Evolutionary conservation across 768 basidiomycete species (phyloP).

Genomic region (Floccularia luteovirens): DNA sequence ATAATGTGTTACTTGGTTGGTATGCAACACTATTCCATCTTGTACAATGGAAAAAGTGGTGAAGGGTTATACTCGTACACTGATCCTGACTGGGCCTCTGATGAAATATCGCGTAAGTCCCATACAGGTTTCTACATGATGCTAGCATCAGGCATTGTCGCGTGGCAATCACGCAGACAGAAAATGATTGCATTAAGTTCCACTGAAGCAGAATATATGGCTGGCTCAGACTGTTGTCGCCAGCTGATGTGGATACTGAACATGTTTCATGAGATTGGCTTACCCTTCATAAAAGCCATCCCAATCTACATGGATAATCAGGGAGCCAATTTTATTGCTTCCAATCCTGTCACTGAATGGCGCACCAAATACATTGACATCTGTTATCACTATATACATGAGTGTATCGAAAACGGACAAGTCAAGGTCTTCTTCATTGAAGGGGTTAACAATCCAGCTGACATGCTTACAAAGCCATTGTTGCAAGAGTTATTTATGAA

Average conservation of each 20-base stretch:
- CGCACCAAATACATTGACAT: constrained; percentile 21
- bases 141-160: constrained; percentile 20
- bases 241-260: constrained; percentile 19
- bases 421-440: constrained; percentile 15
- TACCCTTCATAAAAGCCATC: constrained; percentile 2
- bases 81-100: constrained; percentile 14
- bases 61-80: constrained; percentile 1
- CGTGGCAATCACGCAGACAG: constrained; percentile 26
- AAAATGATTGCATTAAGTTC: constrained; percentile 23
- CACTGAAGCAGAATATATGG: constrained; percentile 28
- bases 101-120: constrained; percentile 15
- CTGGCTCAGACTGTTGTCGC: constrained; percentile 14
- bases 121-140: constrained; percentile 22
- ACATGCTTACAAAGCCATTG: constrained; percentile 32
- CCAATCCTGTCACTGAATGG: constrained; percentile 14
- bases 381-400: constrained; percentile 12
- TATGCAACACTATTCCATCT: constrained; percentile 6
- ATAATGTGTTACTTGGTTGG: constrained; percentile 14
- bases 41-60: constrained; percentile 4
- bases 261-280: constrained; percentile 15
- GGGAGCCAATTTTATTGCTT: constrained; percentile 13
- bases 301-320: constrained; percentile 17
- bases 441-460: constrained; percentile 21
- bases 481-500: not conserved
- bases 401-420: constrained; percentile 7